A percentile compares a stretch with the other conserved stretches of the same genome.
Evolutionary conservation across 75 land plant genomes (phyloP).

Genomic region (Cupressus sempervirens): DNA sequence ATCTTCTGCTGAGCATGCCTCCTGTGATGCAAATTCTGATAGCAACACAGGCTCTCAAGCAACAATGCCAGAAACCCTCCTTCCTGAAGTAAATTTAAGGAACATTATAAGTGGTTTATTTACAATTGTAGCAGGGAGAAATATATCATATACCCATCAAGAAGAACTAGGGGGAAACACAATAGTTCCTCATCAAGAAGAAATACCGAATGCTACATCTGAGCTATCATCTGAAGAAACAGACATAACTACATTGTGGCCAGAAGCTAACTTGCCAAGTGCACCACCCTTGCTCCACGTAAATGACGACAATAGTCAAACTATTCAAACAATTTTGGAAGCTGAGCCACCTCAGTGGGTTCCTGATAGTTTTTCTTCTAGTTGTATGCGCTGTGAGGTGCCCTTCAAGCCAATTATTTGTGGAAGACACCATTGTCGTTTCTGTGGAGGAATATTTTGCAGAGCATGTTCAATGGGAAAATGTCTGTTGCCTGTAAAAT

Average conservation of each 20-base stretch:
- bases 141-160: conserved; percentile 8
- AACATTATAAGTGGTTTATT: conserved; percentile 68
- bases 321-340: conserved; percentile 53
- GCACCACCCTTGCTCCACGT: conserved; percentile 77
- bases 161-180: conserved; percentile 19
- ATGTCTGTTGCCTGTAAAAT: conserved; percentile 76
- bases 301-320: conserved; percentile 19
- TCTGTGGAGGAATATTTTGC: conserved; percentile 85
- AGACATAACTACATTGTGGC: conserved; percentile 39
- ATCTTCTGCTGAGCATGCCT: conserved; percentile 22
- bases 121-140: conserved; percentile 52
- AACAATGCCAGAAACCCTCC: not conserved
- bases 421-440: conserved; percentile 83
- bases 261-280: conserved; percentile 75
- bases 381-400: conserved; percentile 66
- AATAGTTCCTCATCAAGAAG: not conserved
- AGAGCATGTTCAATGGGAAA: conserved; percentile 65
- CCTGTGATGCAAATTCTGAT: conserved; percentile 31
- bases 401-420: conserved; percentile 64
- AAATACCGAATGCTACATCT: conserved; percentile 15
- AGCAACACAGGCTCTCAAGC: conserved; percentile 17
- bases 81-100: conserved; percentile 55
- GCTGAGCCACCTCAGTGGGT: conserved; percentile 93
- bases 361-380: conserved; percentile 57
- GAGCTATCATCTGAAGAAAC: conserved; percentile 52